Evolutionary conservation across 805 yeast species (phyloP).

Genomic region (Cyberlindnera samutprakarnensis): DNA sequence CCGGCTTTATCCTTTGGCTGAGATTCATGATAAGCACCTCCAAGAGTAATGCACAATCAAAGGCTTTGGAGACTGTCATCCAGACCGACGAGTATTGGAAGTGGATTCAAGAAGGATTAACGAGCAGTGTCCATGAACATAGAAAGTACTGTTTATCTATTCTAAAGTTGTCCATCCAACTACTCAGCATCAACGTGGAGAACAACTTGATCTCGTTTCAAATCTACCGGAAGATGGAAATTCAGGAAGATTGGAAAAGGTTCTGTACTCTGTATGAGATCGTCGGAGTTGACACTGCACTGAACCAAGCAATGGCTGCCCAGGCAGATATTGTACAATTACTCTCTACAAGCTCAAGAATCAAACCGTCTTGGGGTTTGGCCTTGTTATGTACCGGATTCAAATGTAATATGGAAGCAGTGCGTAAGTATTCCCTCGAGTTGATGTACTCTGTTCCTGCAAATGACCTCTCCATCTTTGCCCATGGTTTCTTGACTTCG

Average conservation of each 20-base stretch:
- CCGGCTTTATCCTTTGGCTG: constrained; percentile 48
- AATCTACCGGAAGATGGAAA: constrained; percentile 11
- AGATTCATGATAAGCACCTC: constrained; percentile 34
- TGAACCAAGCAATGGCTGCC: constrained; percentile 82
- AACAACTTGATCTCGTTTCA: constrained; percentile 19
- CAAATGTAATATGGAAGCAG: constrained; percentile 69
- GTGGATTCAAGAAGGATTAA: constrained; percentile 47
- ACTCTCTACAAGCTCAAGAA: constrained; percentile 39
- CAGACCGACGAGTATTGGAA: constrained; percentile 43
- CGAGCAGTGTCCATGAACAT: constrained; percentile 52
- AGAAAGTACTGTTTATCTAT: constrained; percentile 64
- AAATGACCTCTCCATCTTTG: constrained; percentile 38
- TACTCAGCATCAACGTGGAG: constrained; percentile 27
- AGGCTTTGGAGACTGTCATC: constrained; percentile 2
- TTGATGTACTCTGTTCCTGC: constrained; percentile 46
- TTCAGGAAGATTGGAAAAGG: constrained; percentile 57
- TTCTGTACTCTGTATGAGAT: constrained; percentile 73
- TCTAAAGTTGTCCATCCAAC: constrained; percentile 50
- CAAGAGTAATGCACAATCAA: constrained; percentile 3
- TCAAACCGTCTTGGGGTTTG: constrained; percentile 68
- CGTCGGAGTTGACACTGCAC: constrained; percentile 74
- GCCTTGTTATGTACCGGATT: constrained; percentile 71
- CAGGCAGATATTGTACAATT: constrained; percentile 50
- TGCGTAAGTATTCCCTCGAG: constrained; percentile 53
- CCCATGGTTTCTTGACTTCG: constrained; percentile 34